Evolutionary conservation across 1,284 basidiomycete species (phyloP), one percentile per base, ranked within the genome.

Genomic region (Heterobasidion irregulare): DNA sequence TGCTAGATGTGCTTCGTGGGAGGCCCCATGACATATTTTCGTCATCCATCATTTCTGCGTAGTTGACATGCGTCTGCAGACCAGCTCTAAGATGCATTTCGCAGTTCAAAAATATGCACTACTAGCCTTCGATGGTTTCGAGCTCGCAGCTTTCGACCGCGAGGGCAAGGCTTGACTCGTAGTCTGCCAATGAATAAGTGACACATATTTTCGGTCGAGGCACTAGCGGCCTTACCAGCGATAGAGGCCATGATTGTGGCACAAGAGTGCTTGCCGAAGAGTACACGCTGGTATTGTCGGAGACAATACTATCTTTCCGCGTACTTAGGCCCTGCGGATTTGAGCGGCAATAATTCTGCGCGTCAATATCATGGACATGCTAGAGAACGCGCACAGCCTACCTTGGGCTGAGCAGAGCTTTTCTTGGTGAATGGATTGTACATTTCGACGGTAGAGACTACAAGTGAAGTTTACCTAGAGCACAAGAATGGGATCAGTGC

Each of bases 11-110:
- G 18, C 47, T 19, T 35, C 55, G 48, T 10, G 63, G 53, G 15
- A 59, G 54, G 18, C 66, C 67, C 67, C 67, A 68, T 3, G 66
- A 61, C 46, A 61, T 38, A 54, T 68, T 65, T 45, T 68, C 67
- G 38, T 68, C 66, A 32, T 68, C 66, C 26, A 68, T 56, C 61
- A 67, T 63, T 58, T 68, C 65, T 8, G 67, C 65, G 48, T 34
- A 56, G 7, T 46, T 34, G 8, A 1, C 52, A 16, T 26, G 49
- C 36, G 18, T 35, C 38, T 38, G 13, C n/a, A 13, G 50, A n/a
- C 15, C n/a, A 19, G 8, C 16, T n/a, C 33, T 15, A 48, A 26
- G 26, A 26, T 26, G 26, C 4, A 26, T 26, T 26, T 26, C 26
- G 26, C 6, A 5, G 48, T 52, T 9, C 1, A 16, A 8, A 8